Evolutionary conservation across 2,329 filamentous ascomycete genomes (phyloP), one percentile per base, ranked within the genome.

Genomic region (Xylariaceae sp.): DNA sequence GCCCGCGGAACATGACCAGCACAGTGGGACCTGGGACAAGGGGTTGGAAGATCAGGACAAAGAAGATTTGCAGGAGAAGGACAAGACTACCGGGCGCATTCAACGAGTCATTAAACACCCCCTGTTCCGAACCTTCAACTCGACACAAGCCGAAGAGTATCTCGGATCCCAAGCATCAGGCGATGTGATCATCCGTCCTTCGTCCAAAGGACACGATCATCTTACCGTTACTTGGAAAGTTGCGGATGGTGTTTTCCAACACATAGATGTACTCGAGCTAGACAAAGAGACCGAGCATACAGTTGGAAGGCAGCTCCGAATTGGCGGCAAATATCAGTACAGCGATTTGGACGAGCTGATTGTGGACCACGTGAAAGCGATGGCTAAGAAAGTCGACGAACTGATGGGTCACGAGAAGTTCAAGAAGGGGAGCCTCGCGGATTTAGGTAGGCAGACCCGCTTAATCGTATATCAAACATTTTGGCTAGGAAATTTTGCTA

Each of bases 171-270:
- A 96, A 73, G 85, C 89, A 48, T 82, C 88, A 6, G 95, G 95
- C 45, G 95, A 98, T 73, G 89, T 96, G 53, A 92, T 99, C 59
- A 97, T 99, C 69, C 89, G 95, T 40, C 94, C 95, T 3, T 97
- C 92, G 1, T 96, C 92, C 24, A 96, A 96, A 74, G 95, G 95
- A 40, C 90, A 92, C 56, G 95, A 99, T 73, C 95, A 99, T 78
- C 81, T 99, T 53, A 92, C 94, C 6, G 87, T 99, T 43, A 99
- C 95, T 0, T 99, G 95, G 95, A 99, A 99, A 79, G 93, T 99
- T 12, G 89, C 92, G 1, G 92, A 98, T 72, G 89, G 90, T 58
- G 87, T 98, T n/a, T 99, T 93, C 74, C 93, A 99, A 76, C 95
- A 99, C 74, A 91, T 99, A 63, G 95, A 99, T 74, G 94, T 99